Evolutionary conservation across 1,139 yeast genomes (phyloP), one percentile per base, ranked within the genome.

Genomic region (Suhomyces anneliseae): DNA sequence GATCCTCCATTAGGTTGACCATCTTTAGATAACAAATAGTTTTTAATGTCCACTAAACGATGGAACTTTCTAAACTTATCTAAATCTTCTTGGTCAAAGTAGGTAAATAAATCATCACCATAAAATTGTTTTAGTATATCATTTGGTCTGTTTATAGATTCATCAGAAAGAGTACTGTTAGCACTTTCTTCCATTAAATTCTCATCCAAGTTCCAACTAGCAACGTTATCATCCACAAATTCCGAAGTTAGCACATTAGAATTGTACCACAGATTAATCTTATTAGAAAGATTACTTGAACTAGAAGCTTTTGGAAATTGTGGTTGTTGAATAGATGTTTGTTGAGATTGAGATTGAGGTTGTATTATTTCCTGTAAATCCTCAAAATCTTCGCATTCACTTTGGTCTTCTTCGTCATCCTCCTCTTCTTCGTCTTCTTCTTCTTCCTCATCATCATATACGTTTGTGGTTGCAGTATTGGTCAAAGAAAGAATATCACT

Each of bases 141-240:
- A 15, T 38, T 41, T 10, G 46, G 38, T 4, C 29, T 39, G 14
- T 38, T 7, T 10, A 15, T 8, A 1, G 34, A 5, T 14, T 36
- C 37, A 27, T 37, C 41, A 14, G 32, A 14, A 12, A 14, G 12
- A 14, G 27, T 26, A 32, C 42, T 34, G 12, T 44, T 37, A 32
- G 34, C 33, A 27, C 47, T 42, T 27, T 40, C 39, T 36, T 44
- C 48, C 52, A 52, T 52, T 40, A 67, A 54, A 47, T 68, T 62
- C 50, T 71, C 78, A 52, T 74, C 78, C 49, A 74, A 59, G 54
- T 74, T 74, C 79, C 79, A 74, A 43, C 74, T 69, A 12, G 79
- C 79, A 5, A 68, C 64, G 53, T 74, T 73, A 51, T 74, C 79
- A 49, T 72, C 75, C 7, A 70, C 61, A 29, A 63, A 39, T 34